These are phyloP conservation scores for Eutrema japonicum DNA, from an alignment of 345 rosid genomes.

Conservation along the genomic window DNA sequence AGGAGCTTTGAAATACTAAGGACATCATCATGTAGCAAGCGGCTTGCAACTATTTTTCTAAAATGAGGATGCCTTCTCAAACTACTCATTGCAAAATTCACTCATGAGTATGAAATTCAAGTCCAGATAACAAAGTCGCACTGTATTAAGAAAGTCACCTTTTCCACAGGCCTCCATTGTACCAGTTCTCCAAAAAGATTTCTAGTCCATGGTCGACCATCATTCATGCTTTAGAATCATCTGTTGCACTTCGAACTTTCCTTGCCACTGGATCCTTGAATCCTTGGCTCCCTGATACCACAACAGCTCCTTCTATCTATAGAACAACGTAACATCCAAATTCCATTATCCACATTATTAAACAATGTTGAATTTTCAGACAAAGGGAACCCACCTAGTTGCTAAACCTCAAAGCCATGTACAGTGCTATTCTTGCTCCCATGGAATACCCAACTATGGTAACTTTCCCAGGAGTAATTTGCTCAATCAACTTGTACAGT, in stretches of 20 bases:
- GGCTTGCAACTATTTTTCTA: conserved; percentile 56
- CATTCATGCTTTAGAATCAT: conserved; percentile 63
- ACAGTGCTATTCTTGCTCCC: conserved; percentile 93
- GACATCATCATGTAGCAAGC: conserved; percentile 61
- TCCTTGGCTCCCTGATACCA: conserved; percentile 94
- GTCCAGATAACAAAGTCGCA: neutral
- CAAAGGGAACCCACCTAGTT: conserved; percentile 54
- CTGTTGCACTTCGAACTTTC: conserved; percentile 72
- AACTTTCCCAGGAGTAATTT: conserved; percentile 60
- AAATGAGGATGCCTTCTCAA: conserved; percentile 81
- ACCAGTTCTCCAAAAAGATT: conserved; percentile 69
- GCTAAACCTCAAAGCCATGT: conserved; percentile 68
- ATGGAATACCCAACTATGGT: conserved; percentile 82
- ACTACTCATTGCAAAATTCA: conserved; percentile 49
- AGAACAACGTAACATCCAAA: conserved; percentile 2
- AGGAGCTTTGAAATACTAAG: conserved; percentile 64
- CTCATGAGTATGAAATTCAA: conserved; percentile 19
- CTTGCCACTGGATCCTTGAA: conserved; percentile 54
- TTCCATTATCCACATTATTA: conserved; percentile 15
- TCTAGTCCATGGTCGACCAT: conserved; percentile 65
- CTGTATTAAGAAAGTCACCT: conserved; percentile 53
- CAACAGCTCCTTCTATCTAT: conserved; percentile 74
- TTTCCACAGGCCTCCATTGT: conserved; percentile 73
- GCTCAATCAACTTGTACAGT: conserved; percentile 54
- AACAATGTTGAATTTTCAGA: conserved; percentile 20